Evolutionary conservation across 2,329 filamentous ascomycete species (phyloP), one percentile per base, ranked within the genome.

Genomic region (Botrytis medusae): DNA sequence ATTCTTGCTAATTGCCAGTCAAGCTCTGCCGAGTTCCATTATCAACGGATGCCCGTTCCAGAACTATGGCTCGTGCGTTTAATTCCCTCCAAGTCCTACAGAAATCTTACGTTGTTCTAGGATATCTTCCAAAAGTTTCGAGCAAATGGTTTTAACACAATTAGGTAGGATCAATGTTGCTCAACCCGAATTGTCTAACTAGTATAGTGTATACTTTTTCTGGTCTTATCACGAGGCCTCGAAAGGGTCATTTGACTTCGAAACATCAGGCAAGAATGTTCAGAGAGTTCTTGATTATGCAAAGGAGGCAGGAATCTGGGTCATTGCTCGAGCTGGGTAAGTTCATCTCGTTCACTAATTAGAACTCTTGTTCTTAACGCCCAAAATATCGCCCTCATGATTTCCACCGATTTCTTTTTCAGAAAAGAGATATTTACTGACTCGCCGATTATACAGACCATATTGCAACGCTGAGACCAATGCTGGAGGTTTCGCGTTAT

Each of bases 111-210:
- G 81, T 81, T 20, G 2, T 16, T 20, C 60, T 69, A 85, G 54
- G 86, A 88, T 75, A 84, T 88, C 48, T 86, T 88, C 73, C 85
- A 88, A 70, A 88, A 87, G 74, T 83, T 87, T 74, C 83, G 84
- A 74, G 85, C 86, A 14, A 86, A 84, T 76, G 86, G 86, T 0
- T 86, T 87, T 78, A 88, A 87, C 78, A 81, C 86, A 25, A 81
- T 87, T 37, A 81, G 81, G 83, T 84, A 79, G 71, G 76, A 74
- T 12, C 7, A 20, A 67, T 32, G 2, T 32, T 9, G 16, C 40
- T 14, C 9, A 65, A 18, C 32, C 5, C 14, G 46, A 16, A 54
- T n/a, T 74, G 0, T 67, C 74, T 77, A 72, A 78, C 46, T 48
- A 4, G 14, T 37, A 1, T 29, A 78, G 83, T 73, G 80, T 86